Conservation (phyloP, 257 asterid species). For the Primulina eburnea region DNA sequence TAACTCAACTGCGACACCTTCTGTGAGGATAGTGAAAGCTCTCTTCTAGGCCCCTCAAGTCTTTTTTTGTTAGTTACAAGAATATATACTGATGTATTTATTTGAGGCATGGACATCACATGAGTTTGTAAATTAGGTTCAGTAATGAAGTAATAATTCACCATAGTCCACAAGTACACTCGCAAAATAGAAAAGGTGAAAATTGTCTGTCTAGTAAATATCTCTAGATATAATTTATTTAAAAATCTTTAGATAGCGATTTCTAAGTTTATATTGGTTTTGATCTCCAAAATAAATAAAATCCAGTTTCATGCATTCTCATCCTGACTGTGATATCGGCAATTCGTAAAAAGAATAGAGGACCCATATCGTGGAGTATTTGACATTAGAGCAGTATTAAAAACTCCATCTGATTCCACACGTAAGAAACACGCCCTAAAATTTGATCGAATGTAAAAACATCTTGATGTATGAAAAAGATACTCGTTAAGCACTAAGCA, state of each 20-base stretch:
- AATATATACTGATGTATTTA: neutral
- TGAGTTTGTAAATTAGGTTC: neutral
- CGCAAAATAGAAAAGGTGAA: no score
- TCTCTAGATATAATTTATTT: no score
- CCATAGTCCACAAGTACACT: neutral
- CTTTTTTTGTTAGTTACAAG: neutral
- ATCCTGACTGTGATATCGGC: neutral
- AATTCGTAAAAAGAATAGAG: neutral
- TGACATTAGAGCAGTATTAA: neutral
- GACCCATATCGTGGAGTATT: neutral
- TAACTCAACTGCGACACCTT: no score
- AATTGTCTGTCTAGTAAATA: no score
- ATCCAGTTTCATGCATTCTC: neutral
- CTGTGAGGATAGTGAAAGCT: no score
- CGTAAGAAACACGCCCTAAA: no score
- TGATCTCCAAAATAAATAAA: no score
- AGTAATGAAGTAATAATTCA: neutral
- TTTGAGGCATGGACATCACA: conserved; percentile 5
- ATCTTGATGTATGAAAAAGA: neutral
- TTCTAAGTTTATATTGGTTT: no score
- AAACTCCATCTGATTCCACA: neutral
- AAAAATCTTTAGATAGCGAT: no score
- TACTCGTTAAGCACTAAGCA: neutral
- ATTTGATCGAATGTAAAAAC: neutral
- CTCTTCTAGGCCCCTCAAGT: no score